Evolutionary conservation across 306 rosid genomes (phyloP), one percentile per base, ranked within the genome.

Genomic region (Betula pendula): DNA sequence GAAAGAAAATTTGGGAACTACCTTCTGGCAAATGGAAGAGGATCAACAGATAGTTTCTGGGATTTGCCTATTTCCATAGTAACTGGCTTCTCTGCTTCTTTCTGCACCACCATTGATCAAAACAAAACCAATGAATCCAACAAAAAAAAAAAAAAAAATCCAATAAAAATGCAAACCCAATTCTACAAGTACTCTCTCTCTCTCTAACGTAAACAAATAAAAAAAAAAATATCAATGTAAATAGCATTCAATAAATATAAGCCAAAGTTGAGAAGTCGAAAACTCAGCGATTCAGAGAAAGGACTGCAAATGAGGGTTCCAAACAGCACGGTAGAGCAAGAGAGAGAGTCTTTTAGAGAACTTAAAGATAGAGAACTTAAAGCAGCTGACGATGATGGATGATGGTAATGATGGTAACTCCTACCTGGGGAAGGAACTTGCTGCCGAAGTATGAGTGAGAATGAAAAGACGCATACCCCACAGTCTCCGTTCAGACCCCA

Each of bases 11-110:
- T 27, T 56, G 62, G n/a, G 22, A 77, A 77, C 13, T 35, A 91
- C 97, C 87, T 84, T 84, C 97, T 79, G 20, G 97, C 98, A 80
- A 91, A 91, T 13, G 94, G 81, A 66, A 91, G 81, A 81, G 85
- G 68, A 63, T 86, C 85, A 4, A 85, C 80, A 13, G 72, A 24
- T 15, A 69, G 50, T 47, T 66, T 45, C 24, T 13, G 68, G 59
- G 29, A n/a, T 55, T 16, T 3, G 31, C 73, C 88, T 2, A 66
- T 19, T 5, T 78, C 89, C 96, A 88, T 85, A 51, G 1, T 29
- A 25, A 24, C 27, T 11, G 75, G 56, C 25, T 66, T 72, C 60
- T 56, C 42, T 20, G 58, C 78, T 47, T 63, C 69, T 51, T 40
- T 19, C 69, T 42, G 4, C 72, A 59, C 22, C 45, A 60, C 20